These are phyloP conservation scores for Tolypocladium amazonense DNA, from an alignment of 2,329 filamentous ascomycete genomes.

Conservation along the genomic window DNA sequence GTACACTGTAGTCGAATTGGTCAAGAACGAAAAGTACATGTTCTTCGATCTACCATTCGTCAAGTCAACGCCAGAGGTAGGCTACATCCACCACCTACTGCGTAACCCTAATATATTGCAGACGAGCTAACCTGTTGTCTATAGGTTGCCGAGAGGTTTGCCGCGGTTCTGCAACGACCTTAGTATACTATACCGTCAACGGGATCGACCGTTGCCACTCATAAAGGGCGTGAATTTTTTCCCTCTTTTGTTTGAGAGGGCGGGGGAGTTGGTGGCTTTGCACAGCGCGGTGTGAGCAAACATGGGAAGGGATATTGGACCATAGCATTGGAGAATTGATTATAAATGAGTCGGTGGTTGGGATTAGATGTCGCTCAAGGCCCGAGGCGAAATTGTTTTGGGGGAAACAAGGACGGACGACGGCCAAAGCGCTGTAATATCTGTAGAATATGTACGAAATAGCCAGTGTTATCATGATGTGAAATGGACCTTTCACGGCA, in stretches of 20 bases:
- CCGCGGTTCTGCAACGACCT: conserved; percentile 21
- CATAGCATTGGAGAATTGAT: neutral
- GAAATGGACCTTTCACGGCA: conserved; percentile 8
- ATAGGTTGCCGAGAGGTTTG: conserved; percentile 26
- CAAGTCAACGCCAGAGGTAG: conserved; percentile 78
- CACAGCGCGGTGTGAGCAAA: neutral
- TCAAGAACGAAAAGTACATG: conserved; percentile 82
- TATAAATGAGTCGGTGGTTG: conserved; percentile 1
- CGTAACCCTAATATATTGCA: neutral
- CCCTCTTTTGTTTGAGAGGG: neutral
- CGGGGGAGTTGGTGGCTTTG: neutral
- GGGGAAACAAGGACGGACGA: conserved; percentile 11
- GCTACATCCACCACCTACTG: conserved; percentile 5
- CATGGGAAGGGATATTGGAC: neutral
- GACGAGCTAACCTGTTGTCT: conserved; percentile 3
- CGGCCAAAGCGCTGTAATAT: conserved; percentile 18
- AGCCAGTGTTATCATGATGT: conserved; percentile 13
- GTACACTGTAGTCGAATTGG: conserved; percentile 75
- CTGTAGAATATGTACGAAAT: conserved; percentile 26
- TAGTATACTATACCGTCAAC: conserved; percentile 7
- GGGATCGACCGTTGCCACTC: neutral
- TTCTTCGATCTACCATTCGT: conserved; percentile 93
- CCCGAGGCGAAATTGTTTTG: conserved; percentile 10
- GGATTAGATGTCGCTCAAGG: conserved; percentile 7
- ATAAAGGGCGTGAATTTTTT: neutral